These are phyloP conservation scores for Penicillium salamii DNA, from an alignment of 495 filamentous ascomycete species.

Conservation along the genomic window DNA sequence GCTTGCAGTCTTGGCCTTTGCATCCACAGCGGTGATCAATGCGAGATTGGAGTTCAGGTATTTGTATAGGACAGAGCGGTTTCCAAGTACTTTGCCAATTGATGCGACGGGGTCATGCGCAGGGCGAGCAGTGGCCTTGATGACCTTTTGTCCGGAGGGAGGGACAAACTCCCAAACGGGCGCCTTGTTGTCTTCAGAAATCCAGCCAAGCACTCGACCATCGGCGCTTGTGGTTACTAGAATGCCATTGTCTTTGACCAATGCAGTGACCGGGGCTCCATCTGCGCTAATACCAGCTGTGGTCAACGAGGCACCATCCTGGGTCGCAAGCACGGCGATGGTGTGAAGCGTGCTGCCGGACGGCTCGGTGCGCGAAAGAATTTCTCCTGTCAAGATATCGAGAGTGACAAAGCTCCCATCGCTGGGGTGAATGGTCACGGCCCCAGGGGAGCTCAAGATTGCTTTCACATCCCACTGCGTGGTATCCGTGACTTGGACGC, in stretches of 20 bases:
- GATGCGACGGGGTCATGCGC: constrained; percentile 86
- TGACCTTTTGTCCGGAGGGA: constrained; percentile 61
- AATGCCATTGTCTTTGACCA: constrained; percentile 28
- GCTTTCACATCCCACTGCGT: constrained; percentile 66
- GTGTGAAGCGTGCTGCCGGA: constrained; percentile 28
- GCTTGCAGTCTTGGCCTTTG: constrained; percentile 49
- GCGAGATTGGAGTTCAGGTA: constrained; percentile 88
- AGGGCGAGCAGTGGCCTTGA: constrained; percentile 63
- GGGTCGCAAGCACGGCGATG: constrained; percentile 27
- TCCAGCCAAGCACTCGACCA: constrained; percentile 61
- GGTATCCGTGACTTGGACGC: constrained; percentile 54
- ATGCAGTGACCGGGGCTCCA: constrained; percentile 29
- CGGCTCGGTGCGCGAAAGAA: constrained; percentile 38
- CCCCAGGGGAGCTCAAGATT: constrained; percentile 57
- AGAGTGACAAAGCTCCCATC: constrained; percentile 57
- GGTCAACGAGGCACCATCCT: constrained; percentile 18
- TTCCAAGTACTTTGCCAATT: constrained; percentile 87
- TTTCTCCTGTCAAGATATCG: constrained; percentile 55
- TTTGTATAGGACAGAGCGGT: constrained; percentile 93
- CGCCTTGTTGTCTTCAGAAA: constrained; percentile 40
- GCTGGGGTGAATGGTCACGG: constrained; percentile 55
- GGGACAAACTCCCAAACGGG: constrained; percentile 76
- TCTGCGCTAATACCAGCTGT: constrained; percentile 29
- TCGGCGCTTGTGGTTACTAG: constrained; percentile 62
- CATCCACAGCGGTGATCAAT: constrained; percentile 68